Percentiles rank a stretch among this genome's conserved stretches.
These are phyloP conservation scores for Lepidium aucheri DNA, from an alignment of 345 rosid genomes.

Conservation along the genomic window DNA sequence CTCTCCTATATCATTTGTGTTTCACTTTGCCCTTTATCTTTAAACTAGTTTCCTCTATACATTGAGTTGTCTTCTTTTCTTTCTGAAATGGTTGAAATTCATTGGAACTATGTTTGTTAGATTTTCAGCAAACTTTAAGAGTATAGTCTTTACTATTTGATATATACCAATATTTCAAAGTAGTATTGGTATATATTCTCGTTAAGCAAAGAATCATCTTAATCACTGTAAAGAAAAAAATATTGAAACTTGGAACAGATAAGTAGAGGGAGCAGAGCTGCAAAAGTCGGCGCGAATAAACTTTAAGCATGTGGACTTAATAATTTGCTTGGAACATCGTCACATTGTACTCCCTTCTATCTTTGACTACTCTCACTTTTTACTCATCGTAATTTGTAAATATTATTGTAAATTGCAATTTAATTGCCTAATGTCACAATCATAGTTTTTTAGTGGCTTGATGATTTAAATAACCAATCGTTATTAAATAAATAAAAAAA, in stretches of 20 bases:
- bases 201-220: not conserved
- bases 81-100: not conserved
- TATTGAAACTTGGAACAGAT: not conserved
- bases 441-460: no score
- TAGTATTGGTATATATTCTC: no score
- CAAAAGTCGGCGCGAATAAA: constrained; percentile 18
- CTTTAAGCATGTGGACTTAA: constrained; percentile 19
- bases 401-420: no score
- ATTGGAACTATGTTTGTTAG: not conserved
- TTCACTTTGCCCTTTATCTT: not conserved
- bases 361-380: constrained; percentile 7
- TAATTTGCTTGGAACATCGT: constrained; percentile 11
- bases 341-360: not conserved
- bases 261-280: not conserved
- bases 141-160: no score
- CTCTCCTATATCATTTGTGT: not conserved
- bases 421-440: no score
- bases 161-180: no score
- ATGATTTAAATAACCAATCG: no score
- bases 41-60: constrained; percentile 1
- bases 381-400: not conserved
- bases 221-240: not conserved
- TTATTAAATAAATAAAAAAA: no score
- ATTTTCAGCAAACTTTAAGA: no score
- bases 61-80: not conserved